Evolutionary conservation across 257 asterid species (phyloP).

Genomic region (Anisodus tanguticus): DNA sequence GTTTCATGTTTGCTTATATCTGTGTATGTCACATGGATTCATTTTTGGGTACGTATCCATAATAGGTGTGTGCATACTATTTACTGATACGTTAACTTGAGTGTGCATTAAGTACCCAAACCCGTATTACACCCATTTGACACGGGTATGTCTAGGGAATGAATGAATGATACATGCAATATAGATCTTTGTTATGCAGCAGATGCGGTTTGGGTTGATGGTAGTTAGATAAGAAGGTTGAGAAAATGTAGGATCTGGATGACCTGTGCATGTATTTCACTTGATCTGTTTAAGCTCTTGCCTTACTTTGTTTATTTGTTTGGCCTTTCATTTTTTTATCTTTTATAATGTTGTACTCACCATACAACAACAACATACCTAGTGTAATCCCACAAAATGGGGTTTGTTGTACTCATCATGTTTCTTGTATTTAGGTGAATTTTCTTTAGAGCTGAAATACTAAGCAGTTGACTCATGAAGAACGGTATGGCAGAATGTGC

Average conservation of each 20-base stretch:
- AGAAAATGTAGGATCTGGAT: neutral
- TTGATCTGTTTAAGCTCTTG: neutral
- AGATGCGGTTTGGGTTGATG: conserved; percentile 9
- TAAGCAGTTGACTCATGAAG: conserved; percentile 41
- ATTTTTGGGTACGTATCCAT: neutral
- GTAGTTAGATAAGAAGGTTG: neutral
- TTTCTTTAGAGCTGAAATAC: conserved; percentile 21
- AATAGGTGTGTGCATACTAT: neutral
- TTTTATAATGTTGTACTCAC: neutral
- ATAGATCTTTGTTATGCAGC: neutral
- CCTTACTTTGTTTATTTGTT: neutral
- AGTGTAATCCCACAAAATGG: too few relatives aligned
- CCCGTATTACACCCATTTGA: neutral
- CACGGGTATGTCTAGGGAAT: neutral
- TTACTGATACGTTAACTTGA: conserved; percentile 3
- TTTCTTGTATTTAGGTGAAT: conserved; percentile 3
- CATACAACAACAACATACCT: too few relatives aligned
- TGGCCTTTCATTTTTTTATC: neutral
- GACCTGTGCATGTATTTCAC: conserved; percentile 2
- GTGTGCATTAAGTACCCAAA: too few relatives aligned
- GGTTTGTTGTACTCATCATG: too few relatives aligned
- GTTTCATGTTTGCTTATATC: neutral
- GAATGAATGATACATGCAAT: neutral
- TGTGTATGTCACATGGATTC: neutral
- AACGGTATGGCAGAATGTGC: conserved; percentile 84